Evolutionary conservation across 2,329 filamentous ascomycete genomes (phyloP).

Genomic region (Cytospora chrysosperma): DNA sequence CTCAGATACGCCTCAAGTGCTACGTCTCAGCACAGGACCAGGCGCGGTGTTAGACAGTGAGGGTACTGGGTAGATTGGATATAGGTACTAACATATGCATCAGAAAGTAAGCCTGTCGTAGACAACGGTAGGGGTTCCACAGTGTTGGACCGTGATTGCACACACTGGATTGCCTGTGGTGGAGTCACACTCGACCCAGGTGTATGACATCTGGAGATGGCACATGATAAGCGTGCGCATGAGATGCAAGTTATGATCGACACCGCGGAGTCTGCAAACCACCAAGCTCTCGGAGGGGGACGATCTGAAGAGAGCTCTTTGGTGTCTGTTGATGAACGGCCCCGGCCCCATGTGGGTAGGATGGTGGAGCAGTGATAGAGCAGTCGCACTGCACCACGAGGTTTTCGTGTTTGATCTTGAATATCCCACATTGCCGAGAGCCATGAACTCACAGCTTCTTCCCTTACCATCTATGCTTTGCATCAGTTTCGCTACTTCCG

Average conservation of each 20-base stretch:
- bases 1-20: background rate
- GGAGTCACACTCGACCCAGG: background rate
- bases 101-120: background rate
- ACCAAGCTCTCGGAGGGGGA: background rate
- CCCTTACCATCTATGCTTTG: no score
- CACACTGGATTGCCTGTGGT: background rate
- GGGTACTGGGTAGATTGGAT: background rate
- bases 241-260: background rate
- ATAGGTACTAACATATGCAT: background rate
- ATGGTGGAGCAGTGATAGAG: background rate
- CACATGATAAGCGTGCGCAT: background rate
- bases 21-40: background rate
- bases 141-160: background rate
- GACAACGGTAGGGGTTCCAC: background rate
- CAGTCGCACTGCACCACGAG: no score
- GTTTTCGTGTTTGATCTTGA: no score
- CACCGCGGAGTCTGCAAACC: background rate
- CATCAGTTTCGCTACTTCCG: background rate
- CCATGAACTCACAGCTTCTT: no score
- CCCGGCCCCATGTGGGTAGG: background rate
- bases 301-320: background rate
- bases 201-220: background rate
- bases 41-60: background rate
- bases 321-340: background rate
- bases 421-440: no score